Percentiles rank a stretch among this genome's conserved stretches.
Evolutionary conservation across 1,139 yeast genomes (phyloP).

Genomic region (Pichia sp.): DNA sequence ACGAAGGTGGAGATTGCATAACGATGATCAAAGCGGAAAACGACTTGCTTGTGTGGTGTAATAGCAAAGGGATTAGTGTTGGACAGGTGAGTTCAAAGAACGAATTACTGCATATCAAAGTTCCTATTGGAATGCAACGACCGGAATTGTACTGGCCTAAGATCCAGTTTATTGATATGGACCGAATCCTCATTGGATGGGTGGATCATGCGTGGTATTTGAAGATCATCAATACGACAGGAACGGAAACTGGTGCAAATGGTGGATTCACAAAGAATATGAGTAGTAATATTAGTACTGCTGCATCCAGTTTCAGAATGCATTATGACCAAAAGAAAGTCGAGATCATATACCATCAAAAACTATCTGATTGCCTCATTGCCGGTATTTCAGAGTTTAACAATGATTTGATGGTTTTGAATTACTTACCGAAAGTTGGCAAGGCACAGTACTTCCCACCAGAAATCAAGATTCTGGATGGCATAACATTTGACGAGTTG

Average conservation of each 20-base stretch:
- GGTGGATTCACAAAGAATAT: constrained; percentile 9
- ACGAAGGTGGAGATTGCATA: constrained; percentile 68
- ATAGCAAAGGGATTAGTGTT: constrained; percentile 72
- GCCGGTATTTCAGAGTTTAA: constrained; percentile 78
- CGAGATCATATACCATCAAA: constrained; percentile 51
- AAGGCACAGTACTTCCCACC: constrained; percentile 43
- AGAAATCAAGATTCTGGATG: constrained; percentile 68
- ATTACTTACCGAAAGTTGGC: constrained; percentile 46
- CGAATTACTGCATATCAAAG: constrained; percentile 48
- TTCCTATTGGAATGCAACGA: constrained; percentile 62
- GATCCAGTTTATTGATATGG: constrained; percentile 63
- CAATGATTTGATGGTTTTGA: constrained; percentile 59
- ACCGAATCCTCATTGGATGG: constrained; percentile 82
- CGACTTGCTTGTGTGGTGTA: constrained; percentile 79
- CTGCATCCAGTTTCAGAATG: constrained; percentile 63
- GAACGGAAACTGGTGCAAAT: constrained; percentile 13
- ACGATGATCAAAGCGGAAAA: constrained; percentile 63
- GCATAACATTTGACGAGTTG: constrained; percentile 67
- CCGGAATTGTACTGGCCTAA: constrained; percentile 88
- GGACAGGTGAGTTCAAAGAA: constrained; percentile 49
- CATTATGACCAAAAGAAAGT: constrained; percentile 50
- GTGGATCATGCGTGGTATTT: constrained; percentile 74
- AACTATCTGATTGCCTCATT: constrained; percentile 57
- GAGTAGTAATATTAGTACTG: constrained; percentile 49
- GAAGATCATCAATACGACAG: constrained; percentile 36